Conservation (phyloP, 306 rosid species). For the Chamaecrista fasciculata region DNA sequence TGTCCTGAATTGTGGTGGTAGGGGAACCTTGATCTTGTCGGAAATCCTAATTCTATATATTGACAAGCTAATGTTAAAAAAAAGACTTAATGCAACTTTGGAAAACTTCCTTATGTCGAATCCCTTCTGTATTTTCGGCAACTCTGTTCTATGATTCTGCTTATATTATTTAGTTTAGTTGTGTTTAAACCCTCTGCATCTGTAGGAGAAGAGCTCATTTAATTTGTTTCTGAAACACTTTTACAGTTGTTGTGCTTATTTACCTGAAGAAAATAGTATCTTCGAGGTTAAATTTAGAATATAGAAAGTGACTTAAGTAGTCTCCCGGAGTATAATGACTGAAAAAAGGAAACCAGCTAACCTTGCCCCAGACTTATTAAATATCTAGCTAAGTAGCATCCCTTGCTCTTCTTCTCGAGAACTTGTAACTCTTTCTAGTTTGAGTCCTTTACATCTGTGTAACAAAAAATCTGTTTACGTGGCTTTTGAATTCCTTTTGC, state of each 20-base stretch:
- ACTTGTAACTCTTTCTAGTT: background rate
- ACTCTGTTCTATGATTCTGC: background rate
- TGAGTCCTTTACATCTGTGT: background rate
- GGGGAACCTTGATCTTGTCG: background rate
- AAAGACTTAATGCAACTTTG: background rate
- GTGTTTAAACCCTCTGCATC: background rate
- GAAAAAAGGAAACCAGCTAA: background rate
- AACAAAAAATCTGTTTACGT: background rate
- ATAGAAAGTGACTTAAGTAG: background rate
- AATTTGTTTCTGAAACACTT: background rate
- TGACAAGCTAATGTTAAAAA: background rate
- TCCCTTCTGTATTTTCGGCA: background rate
- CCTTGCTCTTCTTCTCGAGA: background rate
- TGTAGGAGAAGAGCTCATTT: background rate
- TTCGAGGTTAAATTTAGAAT: background rate
- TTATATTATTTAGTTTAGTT: background rate
- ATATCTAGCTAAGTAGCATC: background rate
- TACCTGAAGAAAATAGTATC: background rate
- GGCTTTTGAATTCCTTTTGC: background rate
- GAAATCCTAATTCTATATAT: background rate
- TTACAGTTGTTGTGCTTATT: background rate
- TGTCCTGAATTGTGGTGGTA: constrained; percentile 11
- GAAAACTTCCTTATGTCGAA: background rate
- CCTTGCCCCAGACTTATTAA: background rate
- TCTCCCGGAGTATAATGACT: background rate